Evolutionary conservation across 2,329 filamentous ascomycete species (phyloP).

Genomic region (Penicillium sp.): DNA sequence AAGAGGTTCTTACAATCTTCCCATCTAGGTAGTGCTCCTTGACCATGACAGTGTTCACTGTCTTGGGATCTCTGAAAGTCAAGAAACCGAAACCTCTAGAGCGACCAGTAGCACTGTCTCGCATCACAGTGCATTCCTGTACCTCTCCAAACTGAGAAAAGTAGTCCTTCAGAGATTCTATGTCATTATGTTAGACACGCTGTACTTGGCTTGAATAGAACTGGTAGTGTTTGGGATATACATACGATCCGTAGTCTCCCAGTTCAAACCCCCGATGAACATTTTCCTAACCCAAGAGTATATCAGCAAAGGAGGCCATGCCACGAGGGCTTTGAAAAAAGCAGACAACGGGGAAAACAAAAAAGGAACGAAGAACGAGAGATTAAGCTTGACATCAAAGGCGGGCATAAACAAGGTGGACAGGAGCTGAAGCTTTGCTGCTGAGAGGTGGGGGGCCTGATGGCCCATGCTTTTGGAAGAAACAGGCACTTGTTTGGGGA

Average conservation of each 20-base stretch:
- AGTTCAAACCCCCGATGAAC: conserved; percentile 98
- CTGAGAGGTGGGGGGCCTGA: too few relatives aligned
- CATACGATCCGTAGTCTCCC: conserved; percentile 98
- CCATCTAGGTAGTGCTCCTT: conserved; percentile 97
- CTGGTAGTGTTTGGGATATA: too few relatives aligned
- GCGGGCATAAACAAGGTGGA: too few relatives aligned
- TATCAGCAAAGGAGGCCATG: conserved; percentile 12
- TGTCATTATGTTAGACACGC: neutral
- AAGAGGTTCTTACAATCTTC: conserved; percentile 78
- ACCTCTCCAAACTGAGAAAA: conserved; percentile 98
- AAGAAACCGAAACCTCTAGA: conserved; percentile 95
- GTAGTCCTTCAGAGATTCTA: conserved; percentile 92
- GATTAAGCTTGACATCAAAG: too few relatives aligned
- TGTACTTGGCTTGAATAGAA: too few relatives aligned
- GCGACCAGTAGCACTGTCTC: conserved; percentile 83
- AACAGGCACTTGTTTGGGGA: too few relatives aligned
- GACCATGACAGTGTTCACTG: conserved; percentile 98
- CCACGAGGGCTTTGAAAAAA: too few relatives aligned
- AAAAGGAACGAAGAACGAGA: too few relatives aligned
- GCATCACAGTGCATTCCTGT: conserved; percentile 97
- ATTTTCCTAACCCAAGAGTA: conserved; percentile 65
- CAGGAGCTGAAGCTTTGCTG: too few relatives aligned
- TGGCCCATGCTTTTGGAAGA: too few relatives aligned
- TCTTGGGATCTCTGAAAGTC: conserved; percentile 95
- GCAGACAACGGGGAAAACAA: too few relatives aligned